Base-by-base conservation (phyloP, 768 basidiomycete genomes). In the Naganishia onofrii region DNA sequence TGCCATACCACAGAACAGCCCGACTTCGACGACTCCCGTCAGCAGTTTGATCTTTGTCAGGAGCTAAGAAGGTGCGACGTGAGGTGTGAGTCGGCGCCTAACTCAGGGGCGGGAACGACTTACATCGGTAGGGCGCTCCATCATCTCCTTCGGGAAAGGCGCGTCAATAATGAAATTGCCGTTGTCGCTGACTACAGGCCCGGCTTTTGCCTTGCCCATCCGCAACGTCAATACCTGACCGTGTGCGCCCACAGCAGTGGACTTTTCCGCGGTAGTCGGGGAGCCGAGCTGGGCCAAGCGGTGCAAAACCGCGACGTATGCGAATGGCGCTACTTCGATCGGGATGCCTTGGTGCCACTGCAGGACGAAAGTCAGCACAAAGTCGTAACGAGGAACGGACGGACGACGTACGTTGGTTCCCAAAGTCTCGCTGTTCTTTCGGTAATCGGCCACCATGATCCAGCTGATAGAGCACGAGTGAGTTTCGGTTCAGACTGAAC, bases 91-190 rank as follows among this genome's bases (percentile, higher is more conserved):
- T 46, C 15, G 44, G 17, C 15, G 51, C n/a, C n/a, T n/a, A n/a
- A n/a, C n/a, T n/a, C n/a, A 42, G 2, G 13, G 15, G 42, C 8
- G 36, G 32, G 54, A 46, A 36, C 42, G 4, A 77, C 80, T 71
- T 44, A 92, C 90, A 70, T 82, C 82, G 52, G 83, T 83, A 0
- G 93, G 91, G 38, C 90, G 84, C 73, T 82, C 78, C 82, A 95
- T 88, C 75, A 84, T 77, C 44, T 88, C 86, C 68, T 83, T 84
- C 17, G 86, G 83, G 82, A 97, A 98, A 0, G 93, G 92, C 19
- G 96, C 96, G 76, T 99, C 96, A 73, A 99, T 95, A 74, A 97
- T 85, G 80, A 99, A 98, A 82, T 96, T 97, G 26, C 92, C 92
- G 74, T 99, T 99, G 80, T 99, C 96, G 4, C 91, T 86, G 21